phyloP scores from a whole-genome alignment of 805 yeast genomes.

The Tetrapisispora taiwanensis region DNA sequence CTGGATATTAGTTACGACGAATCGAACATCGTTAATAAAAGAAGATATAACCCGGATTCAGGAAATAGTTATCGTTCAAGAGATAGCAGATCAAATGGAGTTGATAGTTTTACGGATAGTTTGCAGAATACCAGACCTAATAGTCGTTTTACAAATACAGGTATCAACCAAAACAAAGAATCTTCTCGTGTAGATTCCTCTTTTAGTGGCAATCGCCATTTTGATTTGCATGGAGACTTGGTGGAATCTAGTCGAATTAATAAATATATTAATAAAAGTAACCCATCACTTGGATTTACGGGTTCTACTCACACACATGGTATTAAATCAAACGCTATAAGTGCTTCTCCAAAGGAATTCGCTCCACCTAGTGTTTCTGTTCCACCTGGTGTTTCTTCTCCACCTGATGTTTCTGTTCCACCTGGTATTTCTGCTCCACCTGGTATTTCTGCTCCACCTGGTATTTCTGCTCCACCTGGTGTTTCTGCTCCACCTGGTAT shows the following conservation, averaged over 20 bases:
- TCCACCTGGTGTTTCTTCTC: slow-evolving; percentile 2
- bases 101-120: not conserved
- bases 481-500: slow-evolving; percentile 2
- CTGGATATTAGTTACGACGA: not conserved
- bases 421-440: slow-evolving; percentile 2
- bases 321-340: too few species aligned
- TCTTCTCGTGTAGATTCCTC: too few species aligned
- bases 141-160: not conserved
- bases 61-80: not conserved
- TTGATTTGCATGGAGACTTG: too few species aligned
- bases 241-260: too few species aligned
- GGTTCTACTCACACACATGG: too few species aligned
- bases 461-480: slow-evolving; percentile 2
- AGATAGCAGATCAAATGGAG: not conserved
- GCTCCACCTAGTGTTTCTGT: slow-evolving; percentile 1
- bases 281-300: too few species aligned
- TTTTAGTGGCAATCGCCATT: too few species aligned
- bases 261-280: too few species aligned
- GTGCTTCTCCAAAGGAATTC: not conserved
- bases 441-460: slow-evolving; percentile 2
- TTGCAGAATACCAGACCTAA: not conserved
- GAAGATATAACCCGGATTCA: not conserved
- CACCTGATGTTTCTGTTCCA: slow-evolving; percentile 1
- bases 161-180: too few species aligned
- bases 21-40: not conserved